phyloP scores from a whole-genome alignment of 106 monocot genomes.

The Triglochin maritima region DNA sequence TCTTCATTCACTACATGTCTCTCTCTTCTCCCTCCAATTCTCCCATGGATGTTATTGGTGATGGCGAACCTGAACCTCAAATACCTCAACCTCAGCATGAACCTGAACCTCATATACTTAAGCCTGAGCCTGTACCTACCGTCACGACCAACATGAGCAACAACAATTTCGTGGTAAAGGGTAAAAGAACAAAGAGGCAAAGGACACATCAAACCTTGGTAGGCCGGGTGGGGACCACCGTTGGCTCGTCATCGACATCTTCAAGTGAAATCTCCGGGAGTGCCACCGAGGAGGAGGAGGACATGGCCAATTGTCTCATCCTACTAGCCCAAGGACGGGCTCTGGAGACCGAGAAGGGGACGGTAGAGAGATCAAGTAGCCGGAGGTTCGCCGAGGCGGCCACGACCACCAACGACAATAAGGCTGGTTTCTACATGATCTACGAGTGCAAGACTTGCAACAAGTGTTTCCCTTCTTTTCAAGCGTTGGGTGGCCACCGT shows the following conservation, averaged over 20 bases:
- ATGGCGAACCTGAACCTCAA: no score
- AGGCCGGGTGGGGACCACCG: background rate
- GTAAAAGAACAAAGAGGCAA: conserved; percentile 37
- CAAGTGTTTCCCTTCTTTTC: no score
- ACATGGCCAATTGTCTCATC: conserved; percentile 74
- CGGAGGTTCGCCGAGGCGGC: background rate
- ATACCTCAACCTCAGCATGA: no score
- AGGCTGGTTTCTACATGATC: no score
- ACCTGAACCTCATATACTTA: no score
- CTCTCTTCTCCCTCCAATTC: conserved; percentile 4
- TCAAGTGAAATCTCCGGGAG: background rate
- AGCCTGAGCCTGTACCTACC: no score
- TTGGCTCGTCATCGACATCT: conserved; percentile 14
- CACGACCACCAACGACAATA: background rate
- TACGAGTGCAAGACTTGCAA: no score
- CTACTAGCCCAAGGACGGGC: conserved; percentile 46
- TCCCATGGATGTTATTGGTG: background rate
- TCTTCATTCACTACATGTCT: background rate
- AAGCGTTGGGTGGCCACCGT: no score
- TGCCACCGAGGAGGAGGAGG: conserved; percentile 39
- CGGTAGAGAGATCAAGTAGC: background rate
- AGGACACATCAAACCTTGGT: background rate
- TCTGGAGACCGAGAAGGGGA: background rate
- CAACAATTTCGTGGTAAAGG: conserved; percentile 16
- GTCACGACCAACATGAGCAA: no score